A percentile compares a stretch with the other conserved stretches of the same genome.
Evolutionary conservation across 805 yeast genomes (phyloP).

Genomic region (Candida golubevii): DNA sequence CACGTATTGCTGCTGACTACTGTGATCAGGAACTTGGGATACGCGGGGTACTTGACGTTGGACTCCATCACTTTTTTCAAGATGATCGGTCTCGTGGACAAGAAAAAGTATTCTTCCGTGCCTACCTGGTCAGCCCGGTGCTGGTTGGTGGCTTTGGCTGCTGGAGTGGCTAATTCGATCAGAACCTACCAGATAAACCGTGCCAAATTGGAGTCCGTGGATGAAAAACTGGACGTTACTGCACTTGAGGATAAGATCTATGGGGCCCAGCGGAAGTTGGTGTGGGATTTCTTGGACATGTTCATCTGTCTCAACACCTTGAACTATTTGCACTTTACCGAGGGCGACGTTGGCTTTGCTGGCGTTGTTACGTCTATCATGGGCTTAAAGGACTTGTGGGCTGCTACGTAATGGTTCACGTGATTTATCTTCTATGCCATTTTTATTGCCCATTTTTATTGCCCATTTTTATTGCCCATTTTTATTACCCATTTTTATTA

Average conservation of each 20-base stretch:
- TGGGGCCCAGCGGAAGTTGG: slow-evolving; percentile 54
- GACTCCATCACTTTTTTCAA: slow-evolving; percentile 63
- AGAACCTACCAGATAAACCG: slow-evolving; percentile 47
- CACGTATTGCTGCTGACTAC: slow-evolving; percentile 50
- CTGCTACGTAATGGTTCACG: slow-evolving; percentile 24
- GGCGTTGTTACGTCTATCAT: slow-evolving; percentile 78
- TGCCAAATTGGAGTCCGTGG: slow-evolving; percentile 29
- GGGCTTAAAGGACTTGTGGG: slow-evolving; percentile 75
- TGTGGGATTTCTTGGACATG: slow-evolving; percentile 74
- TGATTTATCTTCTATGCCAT: too few species aligned
- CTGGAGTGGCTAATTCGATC: slow-evolving; percentile 58
- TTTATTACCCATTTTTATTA: too few species aligned
- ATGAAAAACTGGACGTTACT: slow-evolving; percentile 27
- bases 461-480: too few species aligned
- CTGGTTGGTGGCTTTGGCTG: slow-evolving; percentile 72
- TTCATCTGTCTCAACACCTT: slow-evolving; percentile 72
- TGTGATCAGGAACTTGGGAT: slow-evolving; percentile 54
- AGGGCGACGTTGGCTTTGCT: slow-evolving; percentile 77
- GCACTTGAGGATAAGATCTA: slow-evolving; percentile 42
- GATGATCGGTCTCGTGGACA: slow-evolving; percentile 52
- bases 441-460: too few species aligned
- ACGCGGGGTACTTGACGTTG: slow-evolving; percentile 57
- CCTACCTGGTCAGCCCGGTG: slow-evolving; percentile 60
- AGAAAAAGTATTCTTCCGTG: slow-evolving; percentile 42
- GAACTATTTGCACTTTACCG: slow-evolving; percentile 56